Evolutionary conservation across 106 monocot genomes (phyloP).

Genomic region (Dioscorea dumetorum): DNA sequence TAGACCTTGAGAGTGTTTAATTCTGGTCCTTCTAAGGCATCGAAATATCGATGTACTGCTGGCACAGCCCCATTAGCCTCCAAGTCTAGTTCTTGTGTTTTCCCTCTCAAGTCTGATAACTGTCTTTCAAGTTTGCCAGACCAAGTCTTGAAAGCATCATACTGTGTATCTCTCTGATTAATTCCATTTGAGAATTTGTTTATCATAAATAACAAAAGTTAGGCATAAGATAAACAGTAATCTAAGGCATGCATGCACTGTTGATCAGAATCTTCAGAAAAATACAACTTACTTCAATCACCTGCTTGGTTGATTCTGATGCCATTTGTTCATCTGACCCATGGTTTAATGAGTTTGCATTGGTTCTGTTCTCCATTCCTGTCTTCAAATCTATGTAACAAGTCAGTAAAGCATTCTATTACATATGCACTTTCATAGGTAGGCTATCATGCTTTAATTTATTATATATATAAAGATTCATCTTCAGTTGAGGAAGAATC

Average conservation of each 20-base stretch:
- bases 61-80: slow-evolving; percentile 24
- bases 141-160: slow-evolving; percentile 73
- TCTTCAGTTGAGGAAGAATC: no score
- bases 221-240: neutral
- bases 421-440: no score
- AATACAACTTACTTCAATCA: neutral
- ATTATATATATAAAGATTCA: no score
- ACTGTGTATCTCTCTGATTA: slow-evolving; percentile 22
- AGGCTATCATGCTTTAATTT: no score
- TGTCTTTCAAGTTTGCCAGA: slow-evolving; percentile 57
- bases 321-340: neutral
- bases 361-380: no score
- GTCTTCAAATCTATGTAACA: no score
- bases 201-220: neutral
- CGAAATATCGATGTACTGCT: slow-evolving; percentile 64
- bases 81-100: slow-evolving; percentile 8
- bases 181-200: neutral
- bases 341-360: no score
- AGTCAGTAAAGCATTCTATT: no score
- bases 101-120: slow-evolving; percentile 36
- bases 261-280: neutral
- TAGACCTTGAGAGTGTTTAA: slow-evolving; percentile 55
- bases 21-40: slow-evolving; percentile 71
- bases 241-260: no score
- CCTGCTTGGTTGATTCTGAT: neutral